phyloP scores from a whole-genome alignment of 1,284 basidiomycete species.

The Pisolithus thermaeus region DNA sequence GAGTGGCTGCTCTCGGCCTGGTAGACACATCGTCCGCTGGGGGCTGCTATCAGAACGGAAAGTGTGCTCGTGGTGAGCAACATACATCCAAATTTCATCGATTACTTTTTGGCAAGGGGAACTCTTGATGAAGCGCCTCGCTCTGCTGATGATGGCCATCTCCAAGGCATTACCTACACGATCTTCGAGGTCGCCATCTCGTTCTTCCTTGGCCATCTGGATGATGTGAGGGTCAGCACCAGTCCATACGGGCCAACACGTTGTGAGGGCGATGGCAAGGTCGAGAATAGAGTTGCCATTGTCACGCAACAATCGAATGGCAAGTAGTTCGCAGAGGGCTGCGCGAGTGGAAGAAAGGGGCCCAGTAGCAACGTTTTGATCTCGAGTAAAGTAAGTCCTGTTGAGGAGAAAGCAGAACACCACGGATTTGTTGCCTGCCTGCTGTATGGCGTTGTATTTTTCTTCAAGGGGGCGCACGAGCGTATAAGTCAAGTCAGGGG shows the following conservation, averaged over 20 bases:
- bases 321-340: constrained; percentile 83
- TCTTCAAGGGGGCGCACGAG: constrained; percentile 72
- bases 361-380: constrained; percentile 58
- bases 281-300: constrained; percentile 73
- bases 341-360: constrained; percentile 75
- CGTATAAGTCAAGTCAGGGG: constrained; percentile 84
- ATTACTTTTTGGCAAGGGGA: constrained; percentile 86
- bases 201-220: constrained; percentile 59
- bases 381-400: constrained; percentile 79
- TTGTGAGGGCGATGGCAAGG: constrained; percentile 77
- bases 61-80: constrained; percentile 1
- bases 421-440: constrained; percentile 61
- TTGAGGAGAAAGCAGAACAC: constrained; percentile 90
- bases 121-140: constrained; percentile 84
- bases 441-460: constrained; percentile 64
- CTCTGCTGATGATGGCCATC: constrained; percentile 81
- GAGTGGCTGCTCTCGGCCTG: constrained; percentile 82
- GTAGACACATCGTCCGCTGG: constrained; percentile 83
- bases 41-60: constrained; percentile 2
- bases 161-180: constrained; percentile 86
- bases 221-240: constrained; percentile 70
- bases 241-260: constrained; percentile 82
- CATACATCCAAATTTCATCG: constrained; percentile 70
- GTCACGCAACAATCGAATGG: constrained; percentile 74
- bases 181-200: constrained; percentile 71